Evolutionary conservation across 2,329 filamentous ascomycete species (phyloP), one percentile per base, ranked within the genome.

Genomic region (Penicillium sp.): DNA sequence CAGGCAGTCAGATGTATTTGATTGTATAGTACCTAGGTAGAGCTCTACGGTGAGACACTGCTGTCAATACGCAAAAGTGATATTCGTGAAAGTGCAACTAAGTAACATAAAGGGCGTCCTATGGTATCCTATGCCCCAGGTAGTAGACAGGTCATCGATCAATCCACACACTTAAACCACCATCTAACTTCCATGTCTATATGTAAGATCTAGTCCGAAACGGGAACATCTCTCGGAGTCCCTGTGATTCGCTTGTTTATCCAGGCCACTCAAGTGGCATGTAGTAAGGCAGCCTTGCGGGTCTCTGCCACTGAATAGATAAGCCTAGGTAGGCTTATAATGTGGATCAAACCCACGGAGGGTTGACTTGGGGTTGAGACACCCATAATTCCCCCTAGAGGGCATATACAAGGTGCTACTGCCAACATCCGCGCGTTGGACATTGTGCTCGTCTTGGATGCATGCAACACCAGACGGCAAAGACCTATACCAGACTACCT

Each of bases 81-180:
- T 53, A 45, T 53, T 53, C 50, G 22, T 53, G 10, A 48, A 32
- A 39, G 9, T 38, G 32, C 50, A 44, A 50, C 39, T 37, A 37
- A 35, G 18, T 40, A 52, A 46, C 29, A 40, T 53, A 38, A 53
- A 46, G 18, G 16, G 40, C 22, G 31, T 56, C 48, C 5, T 45
- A 32, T 35, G 31, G 18, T 32, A 37, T 16, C 50, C 39, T 52
- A 31, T 48, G 50, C 43, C 50, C 50, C 50, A 53, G 50, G 50
- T 42, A 48, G 14, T 53, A 35, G 42, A 16, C 26, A 39, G 34
- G 18, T 40, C 50, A 39, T 48, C 22, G 29, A 42, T 42, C 37
- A 47, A 47, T 48, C 34, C 43, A 39, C 42, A 52, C 40, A 52
- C 20, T 35, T 39, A 38, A 39, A 45, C 16, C 42, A 39, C n/a